Percentiles rank a stretch among this genome's conserved stretches.
Evolutionary conservation across 2,329 filamentous ascomycete genomes (phyloP).

Genomic region (Ophiostoma populinum): DNA sequence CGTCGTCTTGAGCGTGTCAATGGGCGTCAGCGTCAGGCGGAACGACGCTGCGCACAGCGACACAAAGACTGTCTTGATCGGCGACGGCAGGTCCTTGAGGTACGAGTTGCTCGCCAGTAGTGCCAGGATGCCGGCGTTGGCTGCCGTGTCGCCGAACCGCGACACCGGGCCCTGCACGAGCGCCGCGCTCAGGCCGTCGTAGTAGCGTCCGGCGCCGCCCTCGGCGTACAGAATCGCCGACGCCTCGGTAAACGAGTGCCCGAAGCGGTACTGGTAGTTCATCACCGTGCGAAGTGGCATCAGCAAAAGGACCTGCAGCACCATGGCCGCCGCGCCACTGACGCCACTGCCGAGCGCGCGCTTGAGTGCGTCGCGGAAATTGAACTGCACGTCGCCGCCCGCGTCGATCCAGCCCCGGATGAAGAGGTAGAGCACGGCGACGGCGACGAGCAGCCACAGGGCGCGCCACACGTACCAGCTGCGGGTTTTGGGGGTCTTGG

Average conservation of each 20-base stretch:
- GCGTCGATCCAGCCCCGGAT: constrained; percentile 29
- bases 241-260: constrained; percentile 23
- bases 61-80: constrained; percentile 27
- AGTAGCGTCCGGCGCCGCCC: constrained; percentile 26
- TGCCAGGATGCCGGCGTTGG: constrained; percentile 31
- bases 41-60: constrained; percentile 29
- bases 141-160: constrained; percentile 30
- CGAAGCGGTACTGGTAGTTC: constrained; percentile 33
- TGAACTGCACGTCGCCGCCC: constrained; percentile 25
- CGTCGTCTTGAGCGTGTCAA: constrained; percentile 32
- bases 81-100: constrained; percentile 23
- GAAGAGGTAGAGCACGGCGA: constrained; percentile 20
- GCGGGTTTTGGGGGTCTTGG: neutral
- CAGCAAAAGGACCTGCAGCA: constrained; percentile 27
- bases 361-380: constrained; percentile 25
- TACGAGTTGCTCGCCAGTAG: constrained; percentile 29
- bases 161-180: constrained; percentile 28
- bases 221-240: constrained; percentile 23
- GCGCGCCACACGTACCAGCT: constrained; percentile 17
- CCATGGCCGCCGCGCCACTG: constrained; percentile 30
- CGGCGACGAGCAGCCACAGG: constrained; percentile 19
- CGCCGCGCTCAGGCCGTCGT: constrained; percentile 27
- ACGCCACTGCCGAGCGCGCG: constrained; percentile 27
- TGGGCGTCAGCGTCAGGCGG: constrained; percentile 29
- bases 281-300: constrained; percentile 33